Conservation (phyloP, 495 filamentous ascomycete species). For the Neohortaea acidophila region DNA sequence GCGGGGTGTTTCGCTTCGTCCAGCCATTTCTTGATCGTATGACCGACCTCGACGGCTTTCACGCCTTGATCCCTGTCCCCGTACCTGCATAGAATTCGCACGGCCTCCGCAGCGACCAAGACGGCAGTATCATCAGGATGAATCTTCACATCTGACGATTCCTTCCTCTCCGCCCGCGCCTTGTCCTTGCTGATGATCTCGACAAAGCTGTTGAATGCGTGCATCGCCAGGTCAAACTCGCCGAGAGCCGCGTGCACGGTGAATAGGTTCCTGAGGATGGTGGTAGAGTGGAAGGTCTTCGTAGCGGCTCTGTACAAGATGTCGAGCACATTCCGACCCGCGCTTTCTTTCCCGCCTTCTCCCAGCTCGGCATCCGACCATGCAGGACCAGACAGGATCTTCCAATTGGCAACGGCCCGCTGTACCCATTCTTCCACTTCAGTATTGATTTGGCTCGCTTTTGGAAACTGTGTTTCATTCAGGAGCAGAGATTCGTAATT, state of each 20-base stretch:
- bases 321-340: slow-evolving; percentile 58
- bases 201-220: slow-evolving; percentile 77
- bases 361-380: slow-evolving; percentile 68
- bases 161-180: slow-evolving; percentile 61
- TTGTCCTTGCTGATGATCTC: slow-evolving; percentile 71
- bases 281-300: slow-evolving; percentile 85
- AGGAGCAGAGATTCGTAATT: slow-evolving; percentile 60
- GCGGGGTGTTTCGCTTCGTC: background rate
- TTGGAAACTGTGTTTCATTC: slow-evolving; percentile 64
- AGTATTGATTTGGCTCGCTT: slow-evolving; percentile 54
- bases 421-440: slow-evolving; percentile 72
- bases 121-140: slow-evolving; percentile 64
- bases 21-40: slow-evolving; percentile 51
- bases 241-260: slow-evolving; percentile 70
- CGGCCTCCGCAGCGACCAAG: slow-evolving; percentile 58
- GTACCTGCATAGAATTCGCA: slow-evolving; percentile 68
- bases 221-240: slow-evolving; percentile 75
- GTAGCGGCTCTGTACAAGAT: slow-evolving; percentile 51
- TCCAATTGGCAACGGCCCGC: slow-evolving; percentile 72
- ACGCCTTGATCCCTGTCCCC: slow-evolving; percentile 58
- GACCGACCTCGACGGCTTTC: slow-evolving; percentile 53
- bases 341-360: slow-evolving; percentile 54
- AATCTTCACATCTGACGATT: slow-evolving; percentile 51
- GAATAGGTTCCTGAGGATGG: slow-evolving; percentile 74
- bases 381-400: slow-evolving; percentile 51